Conservation (phyloP, 192 early-diverging fungal species). For the Umbelopsis ramanniana region DNA sequence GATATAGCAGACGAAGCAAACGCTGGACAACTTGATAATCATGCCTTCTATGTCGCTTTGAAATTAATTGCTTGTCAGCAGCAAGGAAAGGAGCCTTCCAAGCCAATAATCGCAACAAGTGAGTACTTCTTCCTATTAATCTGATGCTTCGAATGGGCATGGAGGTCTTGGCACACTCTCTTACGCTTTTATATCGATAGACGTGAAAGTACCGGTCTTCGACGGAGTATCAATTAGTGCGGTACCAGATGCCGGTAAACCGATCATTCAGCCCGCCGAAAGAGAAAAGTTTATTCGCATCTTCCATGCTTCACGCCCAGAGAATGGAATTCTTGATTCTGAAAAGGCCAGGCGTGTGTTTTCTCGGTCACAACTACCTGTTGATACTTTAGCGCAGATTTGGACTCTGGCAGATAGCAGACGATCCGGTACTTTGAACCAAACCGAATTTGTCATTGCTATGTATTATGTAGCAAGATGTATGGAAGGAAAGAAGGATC, state of each 20-base stretch:
- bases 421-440: conserved; percentile 68
- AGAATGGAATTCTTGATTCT: conserved; percentile 23
- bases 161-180: background rate
- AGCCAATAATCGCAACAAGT: conserved; percentile 37
- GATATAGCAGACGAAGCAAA: conserved; percentile 78
- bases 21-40: conserved; percentile 73
- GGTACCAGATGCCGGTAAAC: background rate
- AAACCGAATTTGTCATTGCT: conserved; percentile 87
- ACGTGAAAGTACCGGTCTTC: background rate
- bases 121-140: background rate
- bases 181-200: background rate
- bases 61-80: conserved; percentile 92
- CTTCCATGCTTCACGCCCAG: conserved; percentile 32
- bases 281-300: conserved; percentile 34
- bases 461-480: conserved; percentile 76
- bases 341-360: conserved; percentile 77
- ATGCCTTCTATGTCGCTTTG: conserved; percentile 78
- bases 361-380: conserved; percentile 77
- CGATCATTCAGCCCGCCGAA: conserved; percentile 21
- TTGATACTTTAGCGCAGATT: conserved; percentile 76
- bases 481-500: conserved; percentile 18
- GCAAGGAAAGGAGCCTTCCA: conserved; percentile 60
- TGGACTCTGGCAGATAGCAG: conserved; percentile 88
- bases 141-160: background rate
- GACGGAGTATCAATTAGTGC: conserved; percentile 5